Evolutionary conservation across 2,329 filamentous ascomycete species (phyloP), one percentile per base, ranked within the genome.

Genomic region (Emmonsia crescens): DNA sequence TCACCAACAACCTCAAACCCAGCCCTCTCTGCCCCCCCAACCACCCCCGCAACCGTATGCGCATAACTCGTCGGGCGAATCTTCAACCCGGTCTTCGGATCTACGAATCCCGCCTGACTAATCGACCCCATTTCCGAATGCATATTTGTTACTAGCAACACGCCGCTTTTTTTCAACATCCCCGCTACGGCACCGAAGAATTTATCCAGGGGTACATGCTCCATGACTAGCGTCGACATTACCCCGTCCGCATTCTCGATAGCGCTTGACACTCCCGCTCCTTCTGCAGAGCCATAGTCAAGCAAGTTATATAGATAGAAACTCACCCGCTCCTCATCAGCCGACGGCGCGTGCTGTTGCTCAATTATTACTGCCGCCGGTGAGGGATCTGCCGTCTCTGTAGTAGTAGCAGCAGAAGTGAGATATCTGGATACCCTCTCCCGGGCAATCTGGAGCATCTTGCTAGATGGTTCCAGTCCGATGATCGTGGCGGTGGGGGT

Each of bases 111-210:
- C 0, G 85, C 85, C 68, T 85, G 83, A 31, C 80, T 82, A 19
- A 79, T 75, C 16, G 65, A 64, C 1, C 84, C 85, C 84, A 88
- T 87, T 2, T 86, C 81, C 1, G 78, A 72, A 69, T 88, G 85
- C 85, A 88, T 88, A 67, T 87, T 88, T 0, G 84, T 87, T n/a
- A 88, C 67, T 10, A 87, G 73, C 5, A 85, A 72, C 56, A 79
- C 71, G 0, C 81, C 84, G 0, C 78, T 78, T 0, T 75, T 73
- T 2, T 65, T 66, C 19, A 87, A 70, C 0, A 82, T 71, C 12
- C 67, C 65, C 0, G 75, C 67, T 0, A 79, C 76, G 0, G 79
- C 78, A 2, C 66, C 59, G 70, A 88, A 87, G 73, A 87, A 87
- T 68, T 78, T 82, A 0, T 71, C 65, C 0, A 85, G 68, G 0